Base-by-base conservation (phyloP, 257 asterid species). In the Solanum sejunctum region DNA sequence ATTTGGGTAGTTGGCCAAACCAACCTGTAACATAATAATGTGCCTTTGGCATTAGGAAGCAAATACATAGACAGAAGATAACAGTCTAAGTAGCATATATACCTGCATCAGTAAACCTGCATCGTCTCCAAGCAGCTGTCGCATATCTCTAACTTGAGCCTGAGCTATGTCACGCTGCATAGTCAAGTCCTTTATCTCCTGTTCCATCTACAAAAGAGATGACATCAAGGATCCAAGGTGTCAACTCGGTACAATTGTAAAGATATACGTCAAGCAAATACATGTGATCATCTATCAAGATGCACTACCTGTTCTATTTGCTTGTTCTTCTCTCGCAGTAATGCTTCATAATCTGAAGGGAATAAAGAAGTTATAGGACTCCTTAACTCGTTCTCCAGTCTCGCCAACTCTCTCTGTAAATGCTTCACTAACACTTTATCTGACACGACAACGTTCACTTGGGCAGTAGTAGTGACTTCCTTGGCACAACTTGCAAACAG, bases 401-500 rank as follows among this genome's bases (percentile, higher is more conserved):
- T 89, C 56, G 89, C 90, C 70, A 95, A 85, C 87, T 93, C 98
- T 81, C 93, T 88, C 84, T 95, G 98, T 93, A 96, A 88, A 87
- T 92, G 94, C 89, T 96, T 96, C 28, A 96, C 93, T 90, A 96
- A 84, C 67, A 97, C 95, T 86, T 95, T 96, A 77, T 96, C 99
- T 1, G 98, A 93, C 94, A 96, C 90, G 88, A 96, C 94, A 9
- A 93, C 94, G 58, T 95, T 96, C 67, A 96, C 98, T 84, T 92
- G 93, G 39, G 98, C 99, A 81, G 90, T 95, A 15, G 97, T 93
- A 15, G 95, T 85, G 81, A 96, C 98, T 91, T 96, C 98, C 93
- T 95, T 96, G 26, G 99, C 99, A 88, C 98, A 95, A 91, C 97
- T 93, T 39, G 99, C 99, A 84, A 96, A 96, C 71, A 93, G 93